A percentile compares a stretch with the other conserved stretches of the same genome.
Evolutionary conservation across 495 filamentous ascomycete genomes (phyloP).

Genomic region (Xylaria bambusicola): DNA sequence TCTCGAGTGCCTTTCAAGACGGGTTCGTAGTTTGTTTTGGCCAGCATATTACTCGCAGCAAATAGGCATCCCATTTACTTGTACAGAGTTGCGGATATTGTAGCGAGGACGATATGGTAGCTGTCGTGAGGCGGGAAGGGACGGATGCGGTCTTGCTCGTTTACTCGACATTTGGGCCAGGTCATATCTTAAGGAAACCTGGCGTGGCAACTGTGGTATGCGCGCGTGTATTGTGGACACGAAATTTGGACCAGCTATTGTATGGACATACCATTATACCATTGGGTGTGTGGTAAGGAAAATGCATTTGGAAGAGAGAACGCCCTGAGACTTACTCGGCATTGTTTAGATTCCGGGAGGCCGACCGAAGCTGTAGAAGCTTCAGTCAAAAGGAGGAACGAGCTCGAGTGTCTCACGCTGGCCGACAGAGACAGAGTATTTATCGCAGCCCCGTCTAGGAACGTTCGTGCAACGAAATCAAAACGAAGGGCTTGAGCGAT

Average conservation of each 20-base stretch:
- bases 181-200: neutral
- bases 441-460: constrained; percentile 7
- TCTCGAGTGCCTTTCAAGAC: too few species aligned
- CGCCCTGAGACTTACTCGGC: constrained; percentile 16
- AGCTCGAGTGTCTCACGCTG: neutral
- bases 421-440: neutral
- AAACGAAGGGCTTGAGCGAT: neutral
- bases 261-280: neutral
- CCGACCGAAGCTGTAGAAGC: constrained; percentile 9
- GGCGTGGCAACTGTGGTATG: constrained; percentile 1
- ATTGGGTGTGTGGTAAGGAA: neutral
- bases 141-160: too few species aligned
- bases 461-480: constrained; percentile 7
- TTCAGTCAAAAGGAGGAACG: constrained; percentile 1
- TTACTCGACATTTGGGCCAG: neutral
- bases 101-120: too few species aligned
- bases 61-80: too few species aligned
- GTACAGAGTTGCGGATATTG: too few species aligned
- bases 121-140: too few species aligned
- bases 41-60: too few species aligned
- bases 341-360: constrained; percentile 2
- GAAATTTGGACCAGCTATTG: neutral
- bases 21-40: too few species aligned
- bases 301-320: neutral
- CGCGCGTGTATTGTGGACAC: neutral